phyloP scores from a whole-genome alignment of 768 basidiomycete genomes.

The Macrolepiota fuliginosa region DNA sequence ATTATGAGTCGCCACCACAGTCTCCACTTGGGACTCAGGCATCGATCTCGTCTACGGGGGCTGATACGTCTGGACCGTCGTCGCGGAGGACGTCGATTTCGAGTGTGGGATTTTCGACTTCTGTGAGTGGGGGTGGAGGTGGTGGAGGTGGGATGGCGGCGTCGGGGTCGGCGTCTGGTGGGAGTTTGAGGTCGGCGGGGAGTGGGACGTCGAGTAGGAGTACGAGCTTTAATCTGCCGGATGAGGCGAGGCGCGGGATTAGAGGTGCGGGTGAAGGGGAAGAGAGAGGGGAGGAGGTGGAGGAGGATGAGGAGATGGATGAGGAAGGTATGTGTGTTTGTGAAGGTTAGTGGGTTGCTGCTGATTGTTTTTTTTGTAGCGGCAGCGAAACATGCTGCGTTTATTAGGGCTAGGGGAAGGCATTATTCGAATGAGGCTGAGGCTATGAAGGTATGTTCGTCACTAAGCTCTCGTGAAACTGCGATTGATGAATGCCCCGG shows the following conservation, averaged over 20 bases:
- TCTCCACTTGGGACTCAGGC: conserved; percentile 27
- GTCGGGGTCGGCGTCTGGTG: conserved; percentile 42
- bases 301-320: conserved; percentile 82
- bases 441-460: conserved; percentile 77
- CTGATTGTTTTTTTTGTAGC: conserved; percentile 39
- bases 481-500: conserved; percentile 7
- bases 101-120: conserved; percentile 32
- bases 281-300: conserved; percentile 66
- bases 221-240: conserved; percentile 81
- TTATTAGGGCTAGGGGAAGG: conserved; percentile 74
- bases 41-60: conserved; percentile 52
- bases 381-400: conserved; percentile 78
- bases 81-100: conserved; percentile 77
- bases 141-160: conserved; percentile 42
- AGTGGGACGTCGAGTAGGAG: conserved; percentile 72
- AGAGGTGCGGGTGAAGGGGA: conserved; percentile 49
- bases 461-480: background rate
- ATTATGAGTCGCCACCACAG: conserved; percentile 26
- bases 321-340: conserved; percentile 63
- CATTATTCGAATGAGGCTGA: conserved; percentile 92
- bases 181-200: conserved; percentile 35
- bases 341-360: background rate
- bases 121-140: background rate
- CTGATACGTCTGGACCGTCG: conserved; percentile 62
- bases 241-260: conserved; percentile 62